Evolutionary conservation across 1,284 basidiomycete species (phyloP), one percentile per base, ranked within the genome.

Genomic region (Hymenochaete sp.): DNA sequence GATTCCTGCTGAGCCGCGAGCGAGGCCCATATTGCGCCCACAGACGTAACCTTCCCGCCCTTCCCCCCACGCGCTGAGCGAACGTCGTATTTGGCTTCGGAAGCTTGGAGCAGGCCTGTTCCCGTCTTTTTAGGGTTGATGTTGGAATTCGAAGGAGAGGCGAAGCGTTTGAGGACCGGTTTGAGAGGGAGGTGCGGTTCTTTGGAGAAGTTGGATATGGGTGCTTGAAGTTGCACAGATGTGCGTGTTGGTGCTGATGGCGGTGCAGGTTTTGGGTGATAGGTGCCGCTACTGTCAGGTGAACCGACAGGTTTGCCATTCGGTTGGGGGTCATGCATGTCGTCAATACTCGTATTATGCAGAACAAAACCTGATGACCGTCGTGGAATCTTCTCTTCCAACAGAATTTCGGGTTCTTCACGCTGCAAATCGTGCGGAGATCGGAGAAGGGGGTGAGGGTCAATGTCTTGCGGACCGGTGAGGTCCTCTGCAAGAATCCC

Each of bases 41-140:
- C 82, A 4, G 82, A 70, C 1, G 83, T 70, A 11, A 90, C 87
- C 42, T 74, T 72, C 8, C 85, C 87, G 1, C 86, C 86, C 42
- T 72, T 66, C 2, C 87, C 87, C 2, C 87, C 85, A 19, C 85
- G 73, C 8, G 84, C 85, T 31, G 82, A 86, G 4, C 79, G 75
- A 16, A 83, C 61, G 55, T 88, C 78, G 57, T 88, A 87, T 52
- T 78, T 80, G 19, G 67, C 67, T 45, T 75, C 75, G 21, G 32
- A 19, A 35, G 14, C 21, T 6, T 35, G 32, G 14, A n/a, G 32
- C 0, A 71, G 62, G 53, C 75, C 71, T 14, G 48, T 54, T 7
- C 58, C 52, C 2, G 60, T 61, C 13, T 64, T 60, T n/a, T n/a
- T n/a, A n/a, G n/a, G n/a, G n/a, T n/a, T n/a, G n/a, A n/a, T n/a